Evolutionary conservation across 2,329 filamentous ascomycete genomes (phyloP), one percentile per base, ranked within the genome.

Genomic region (Cordyceps tenuipes): DNA sequence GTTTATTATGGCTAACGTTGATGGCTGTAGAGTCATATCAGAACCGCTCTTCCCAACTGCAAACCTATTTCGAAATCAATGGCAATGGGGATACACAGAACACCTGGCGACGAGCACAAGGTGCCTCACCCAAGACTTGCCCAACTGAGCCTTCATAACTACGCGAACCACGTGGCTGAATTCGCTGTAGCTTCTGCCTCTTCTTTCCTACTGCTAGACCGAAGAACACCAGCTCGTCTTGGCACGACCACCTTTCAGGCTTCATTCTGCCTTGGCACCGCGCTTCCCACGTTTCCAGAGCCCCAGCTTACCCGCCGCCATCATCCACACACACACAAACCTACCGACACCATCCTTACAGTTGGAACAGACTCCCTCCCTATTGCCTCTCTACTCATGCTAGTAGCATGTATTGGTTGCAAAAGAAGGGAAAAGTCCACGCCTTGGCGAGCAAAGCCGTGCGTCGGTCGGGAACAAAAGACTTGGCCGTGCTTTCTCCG

Each of bases 221-320:
- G 48, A 58, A 52, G 48, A 19, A 13, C 17, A 58, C 34, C 56
- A 58, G 56, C 47, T 58, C 36, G 36, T 46, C 56, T 58, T 58
- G 56, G 56, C 56, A 34, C 29, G 23, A 19, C 29, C 39, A 48
- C 26, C 47, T 56, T 29, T 47, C 19, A 39, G 39, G 43, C n/a
- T 41, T 23, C 29, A 19, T 23, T 19, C 43, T 39, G 46, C 54
- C 44, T 29, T 51, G 39, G 26, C 47, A 31, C 55, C 56, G 34
- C 34, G 46, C 36, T 49, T 51, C n/a, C 34, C 21, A 44, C 9
- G 46, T 58, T 58, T 34, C 56, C 56, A 57, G 41, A 34, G 43
- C 55, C 56, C 56, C 56, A 51, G 26, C 23, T 43, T 43, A 23
- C n/a, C 47, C 36, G 56, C 47, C 55, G 39, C 36, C 56, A 10